Percentiles rank a stretch among this genome's conserved stretches.
Conservation (phyloP, 1,284 basidiomycete species). For the Entoloma clypeatum region DNA sequence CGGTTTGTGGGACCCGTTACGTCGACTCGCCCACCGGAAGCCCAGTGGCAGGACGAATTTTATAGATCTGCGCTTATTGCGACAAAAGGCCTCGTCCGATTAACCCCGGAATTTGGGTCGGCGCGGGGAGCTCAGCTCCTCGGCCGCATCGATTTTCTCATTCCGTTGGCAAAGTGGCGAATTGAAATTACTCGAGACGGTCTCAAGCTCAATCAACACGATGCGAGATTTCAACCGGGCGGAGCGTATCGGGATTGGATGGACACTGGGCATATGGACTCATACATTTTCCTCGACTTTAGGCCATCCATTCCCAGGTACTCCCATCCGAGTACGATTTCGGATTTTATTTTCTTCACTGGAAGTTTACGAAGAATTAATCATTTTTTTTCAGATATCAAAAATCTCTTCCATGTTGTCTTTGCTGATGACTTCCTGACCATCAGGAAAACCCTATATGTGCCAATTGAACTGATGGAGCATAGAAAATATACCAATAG, state of each 20-base stretch:
- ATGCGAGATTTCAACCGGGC: neutral
- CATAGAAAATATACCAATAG: too few relatives aligned
- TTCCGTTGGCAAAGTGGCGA: conserved; percentile 13
- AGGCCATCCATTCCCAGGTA: conserved; percentile 2
- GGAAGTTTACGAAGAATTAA: neutral
- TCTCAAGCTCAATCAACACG: conserved; percentile 3
- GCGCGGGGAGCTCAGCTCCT: conserved; percentile 3
- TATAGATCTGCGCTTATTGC: conserved; percentile 8
- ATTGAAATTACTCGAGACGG: conserved; percentile 12
- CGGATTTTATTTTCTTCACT: neutral
- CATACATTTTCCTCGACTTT: too few relatives aligned
- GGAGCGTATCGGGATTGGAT: conserved; percentile 7
- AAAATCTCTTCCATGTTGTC: conserved; percentile 4
- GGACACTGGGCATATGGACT: conserved; percentile 1
- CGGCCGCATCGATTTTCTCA: conserved; percentile 14
- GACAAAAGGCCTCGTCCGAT: conserved; percentile 1
- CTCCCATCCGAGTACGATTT: neutral
- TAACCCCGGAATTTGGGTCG: conserved; percentile 5
- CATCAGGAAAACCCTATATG: too few relatives aligned
- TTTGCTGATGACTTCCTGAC: too few relatives aligned
- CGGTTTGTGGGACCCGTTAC: neutral
- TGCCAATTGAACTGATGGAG: too few relatives aligned
- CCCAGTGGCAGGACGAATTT: conserved; percentile 9
- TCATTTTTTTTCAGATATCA: neutral
- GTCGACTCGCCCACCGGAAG: conserved; percentile 4